These are phyloP conservation scores for Globisporangium polare DNA, from an alignment of 352 stramenopile genomes.

Conservation along the genomic window DNA sequence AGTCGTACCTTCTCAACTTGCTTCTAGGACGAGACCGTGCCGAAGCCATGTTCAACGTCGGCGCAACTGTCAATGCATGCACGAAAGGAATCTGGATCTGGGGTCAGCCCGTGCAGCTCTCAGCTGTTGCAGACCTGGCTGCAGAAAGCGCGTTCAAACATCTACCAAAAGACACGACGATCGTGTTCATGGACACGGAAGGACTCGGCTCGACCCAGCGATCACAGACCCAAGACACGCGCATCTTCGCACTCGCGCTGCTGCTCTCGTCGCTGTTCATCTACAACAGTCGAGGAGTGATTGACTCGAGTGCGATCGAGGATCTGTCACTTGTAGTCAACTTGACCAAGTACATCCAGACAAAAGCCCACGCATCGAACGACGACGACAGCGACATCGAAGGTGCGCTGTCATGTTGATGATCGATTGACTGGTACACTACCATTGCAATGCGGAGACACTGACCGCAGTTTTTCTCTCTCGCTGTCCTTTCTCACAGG, in stretches of 20 bases:
- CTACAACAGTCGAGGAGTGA: slow-evolving; percentile 77
- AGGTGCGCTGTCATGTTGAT: background rate
- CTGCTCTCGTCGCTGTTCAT: slow-evolving; percentile 70
- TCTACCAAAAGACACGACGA: slow-evolving; percentile 37
- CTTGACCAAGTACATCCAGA: slow-evolving; percentile 70
- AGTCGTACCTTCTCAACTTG: slow-evolving; percentile 78
- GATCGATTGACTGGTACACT: no score
- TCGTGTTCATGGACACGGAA: slow-evolving; percentile 80
- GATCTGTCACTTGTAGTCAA: slow-evolving; percentile 79
- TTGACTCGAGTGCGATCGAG: slow-evolving; percentile 69
- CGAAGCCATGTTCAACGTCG: slow-evolving; percentile 71
- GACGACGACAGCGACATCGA: slow-evolving; percentile 10
- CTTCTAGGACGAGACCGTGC: slow-evolving; percentile 42
- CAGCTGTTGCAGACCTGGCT: slow-evolving; percentile 1
- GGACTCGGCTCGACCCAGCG: slow-evolving; percentile 61
- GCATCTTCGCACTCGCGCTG: slow-evolving; percentile 67
- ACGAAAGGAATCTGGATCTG: slow-evolving; percentile 86
- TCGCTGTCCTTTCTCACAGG: slow-evolving; percentile 1
- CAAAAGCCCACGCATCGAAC: slow-evolving; percentile 21
- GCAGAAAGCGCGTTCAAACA: slow-evolving; percentile 30
- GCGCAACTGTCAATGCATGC: slow-evolving; percentile 67
- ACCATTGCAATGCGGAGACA: background rate
- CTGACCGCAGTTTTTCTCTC: background rate
- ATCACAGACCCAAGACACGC: slow-evolving; percentile 63
- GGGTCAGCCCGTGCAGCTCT: slow-evolving; percentile 41